Conservation (phyloP, 306 rosid genomes). For the Urtica urens region DNA sequence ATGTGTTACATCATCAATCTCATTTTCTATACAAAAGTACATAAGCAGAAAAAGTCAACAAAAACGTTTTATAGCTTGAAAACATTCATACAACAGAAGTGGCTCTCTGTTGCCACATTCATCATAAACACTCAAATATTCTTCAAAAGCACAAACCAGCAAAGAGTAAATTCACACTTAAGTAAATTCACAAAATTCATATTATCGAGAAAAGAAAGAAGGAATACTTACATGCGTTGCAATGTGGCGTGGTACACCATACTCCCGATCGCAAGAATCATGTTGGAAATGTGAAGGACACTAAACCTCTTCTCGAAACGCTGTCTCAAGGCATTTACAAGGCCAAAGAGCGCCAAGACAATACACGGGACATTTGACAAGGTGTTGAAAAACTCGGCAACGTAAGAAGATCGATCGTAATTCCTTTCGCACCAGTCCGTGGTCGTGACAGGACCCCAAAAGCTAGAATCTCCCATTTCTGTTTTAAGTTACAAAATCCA, state of each 20-base stretch:
- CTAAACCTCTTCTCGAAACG: constrained; percentile 94
- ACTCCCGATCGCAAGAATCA: constrained; percentile 83
- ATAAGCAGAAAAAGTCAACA: no score
- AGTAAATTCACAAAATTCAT: no score
- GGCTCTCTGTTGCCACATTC: no score
- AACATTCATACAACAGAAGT: no score
- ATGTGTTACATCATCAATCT: no score
- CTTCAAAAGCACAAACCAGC: no score
- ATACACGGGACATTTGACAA: constrained; percentile 69
- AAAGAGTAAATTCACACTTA: no score
- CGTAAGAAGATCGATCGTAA: constrained; percentile 59
- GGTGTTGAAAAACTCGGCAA: constrained; percentile 89
- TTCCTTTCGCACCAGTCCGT: constrained; percentile 81
- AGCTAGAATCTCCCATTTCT: constrained; percentile 61
- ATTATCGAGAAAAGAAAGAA: constrained; percentile 38
- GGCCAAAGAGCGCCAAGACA: constrained; percentile 82
- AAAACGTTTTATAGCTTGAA: no score
- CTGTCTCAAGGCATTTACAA: constrained; percentile 63
- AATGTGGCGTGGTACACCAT: constrained; percentile 88
- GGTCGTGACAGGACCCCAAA: constrained; percentile 87
- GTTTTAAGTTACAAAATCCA: constrained; percentile 6
- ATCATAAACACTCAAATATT: no score
- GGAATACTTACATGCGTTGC: constrained; percentile 67
- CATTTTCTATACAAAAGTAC: no score
- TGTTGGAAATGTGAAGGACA: constrained; percentile 77